Conservation (phyloP, 169 alveolate genomes). For the Eimeria acervulina region DNA sequence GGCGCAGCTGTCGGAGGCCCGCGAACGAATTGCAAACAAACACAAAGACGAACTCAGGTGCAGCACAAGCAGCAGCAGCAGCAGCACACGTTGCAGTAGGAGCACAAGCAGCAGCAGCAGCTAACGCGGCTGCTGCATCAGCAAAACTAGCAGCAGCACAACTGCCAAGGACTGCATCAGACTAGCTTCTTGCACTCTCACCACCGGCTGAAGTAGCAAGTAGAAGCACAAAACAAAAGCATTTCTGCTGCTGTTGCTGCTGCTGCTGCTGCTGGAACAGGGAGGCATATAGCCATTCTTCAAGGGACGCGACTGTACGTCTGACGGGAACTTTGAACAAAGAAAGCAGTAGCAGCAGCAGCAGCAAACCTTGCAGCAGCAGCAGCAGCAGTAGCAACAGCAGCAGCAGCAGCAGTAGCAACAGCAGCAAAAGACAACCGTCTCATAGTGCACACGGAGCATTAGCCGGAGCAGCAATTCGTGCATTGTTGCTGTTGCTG, state of each 20-base stretch:
- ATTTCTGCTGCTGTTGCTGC: neutral
- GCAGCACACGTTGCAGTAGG: constrained; percentile 31
- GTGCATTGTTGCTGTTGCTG: constrained; percentile 29
- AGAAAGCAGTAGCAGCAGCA: constrained; percentile 20
- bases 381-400: constrained; percentile 17
- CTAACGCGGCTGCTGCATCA: neutral
- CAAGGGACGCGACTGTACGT: constrained; percentile 23
- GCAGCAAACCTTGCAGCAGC: neutral
- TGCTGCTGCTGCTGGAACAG: constrained; percentile 62
- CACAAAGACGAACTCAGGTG: constrained; percentile 48
- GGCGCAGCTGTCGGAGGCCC: constrained; percentile 65
- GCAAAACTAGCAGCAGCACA: neutral
- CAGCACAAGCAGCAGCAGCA: neutral
- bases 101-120: neutral
- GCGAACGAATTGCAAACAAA: constrained; percentile 4
- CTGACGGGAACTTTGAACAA: neutral
- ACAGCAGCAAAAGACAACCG: neutral
- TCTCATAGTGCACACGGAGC: neutral
- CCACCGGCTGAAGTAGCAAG: neutral
- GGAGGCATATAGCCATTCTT: constrained; percentile 43
- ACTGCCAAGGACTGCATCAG: neutral
- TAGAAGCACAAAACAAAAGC: neutral
- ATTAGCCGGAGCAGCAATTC: neutral
- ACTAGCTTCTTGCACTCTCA: neutral
- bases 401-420: constrained; percentile 11